Base-by-base conservation (phyloP, 2,329 filamentous ascomycete species). In the Fusarium incarnatum region DNA sequence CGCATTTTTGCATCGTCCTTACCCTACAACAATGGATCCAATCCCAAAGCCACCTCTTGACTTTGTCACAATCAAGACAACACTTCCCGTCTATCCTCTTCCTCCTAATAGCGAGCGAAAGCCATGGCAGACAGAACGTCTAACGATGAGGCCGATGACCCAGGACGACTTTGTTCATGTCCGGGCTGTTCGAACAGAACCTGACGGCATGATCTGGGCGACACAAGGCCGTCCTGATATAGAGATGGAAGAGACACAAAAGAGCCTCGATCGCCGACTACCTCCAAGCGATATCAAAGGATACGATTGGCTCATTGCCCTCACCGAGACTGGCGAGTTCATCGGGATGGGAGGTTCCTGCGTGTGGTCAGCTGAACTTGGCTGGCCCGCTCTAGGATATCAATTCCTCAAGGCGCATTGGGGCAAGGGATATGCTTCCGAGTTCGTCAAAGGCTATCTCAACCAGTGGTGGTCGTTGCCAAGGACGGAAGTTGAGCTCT, bases 191-290 rank as follows among this genome's bases (percentile, higher is more conserved):
- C 87, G 89, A 25, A 81, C 81, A 16, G 82, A 89, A 74, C 83
- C 84, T 7, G 87, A 89, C 69, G 87, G 90, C 48, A 92, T 92
- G 90, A 77, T 77, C 57, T 89, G 85, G 82, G 89, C 89, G 56
- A 56, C 66, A 5, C 68, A 74, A 68, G 84, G 83, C 60, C 59
- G 70, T 11, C 70, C 79, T 11, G 85, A 90, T 77, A 64, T 73
- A 56, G 79, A 84, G 71, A 50, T 82, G 3, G 81, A 80, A 3
- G 81, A 83, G 60, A 86, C 87, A 12, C 78, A 77, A 62, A 71
- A 63, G 25, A 81, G 75, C 52, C 73, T 88, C 49, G 75, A 76
- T 7, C 69, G 67, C 13, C 83, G 81, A 32, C 75, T 88, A n/a
- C 80, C 86, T 2, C 85, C 84, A 8, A 78, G 83, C 54, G 86